Base-by-base conservation (phyloP, 352 stramenopile species). In the Globisporangium viniferum region DNA sequence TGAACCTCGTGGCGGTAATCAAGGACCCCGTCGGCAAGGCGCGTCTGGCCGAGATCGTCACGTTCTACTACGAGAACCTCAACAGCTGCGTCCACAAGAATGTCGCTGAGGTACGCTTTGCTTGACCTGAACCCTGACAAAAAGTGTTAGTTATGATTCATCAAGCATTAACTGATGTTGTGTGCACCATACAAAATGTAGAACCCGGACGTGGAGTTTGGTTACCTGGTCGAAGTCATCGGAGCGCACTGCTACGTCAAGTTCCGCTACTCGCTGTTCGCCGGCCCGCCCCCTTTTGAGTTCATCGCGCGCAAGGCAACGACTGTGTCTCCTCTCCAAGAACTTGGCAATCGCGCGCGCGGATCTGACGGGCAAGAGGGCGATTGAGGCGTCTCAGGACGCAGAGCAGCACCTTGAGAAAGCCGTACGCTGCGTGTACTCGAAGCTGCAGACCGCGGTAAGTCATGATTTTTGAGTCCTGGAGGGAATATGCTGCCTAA, bases 201-300 rank as follows among this genome's bases (percentile, higher is more conserved):
- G 31, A 44, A 73, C 39, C 27, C 22, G 3, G 29, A 29, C 41
- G 3, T 35, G 10, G 33, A 14, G 29, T 74, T 48, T 63, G 72
- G 59, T 22, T n/a, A 15, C 36, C 39, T 59, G 67, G 71, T 59
- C 2, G 29, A 14, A 1, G 10, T 36, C 20, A 72, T 84, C 33
- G 59, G 81, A 53, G 55, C 27, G 6, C 67, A 69, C 60, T 84
- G 78, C 73, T 80, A 75, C 66, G 64, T 85, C 68, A 78, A 78
- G 59, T 75, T 85, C 59, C 69, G 78, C 62, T 85, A 85, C 70
- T 82, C 75, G 55, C 24, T 85, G 3, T 73, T 80, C 31, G 71
- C 73, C 18, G 73, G 73, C 0, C 70, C 70, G 14, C 67, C 75
- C 29, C 73, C 73, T 10, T 86, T 83, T 36, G 78, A 86, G 29